These are phyloP conservation scores for Amaranthus tricolor DNA, from an alignment of 179 eudicot genomes.

Conservation along the genomic window DNA sequence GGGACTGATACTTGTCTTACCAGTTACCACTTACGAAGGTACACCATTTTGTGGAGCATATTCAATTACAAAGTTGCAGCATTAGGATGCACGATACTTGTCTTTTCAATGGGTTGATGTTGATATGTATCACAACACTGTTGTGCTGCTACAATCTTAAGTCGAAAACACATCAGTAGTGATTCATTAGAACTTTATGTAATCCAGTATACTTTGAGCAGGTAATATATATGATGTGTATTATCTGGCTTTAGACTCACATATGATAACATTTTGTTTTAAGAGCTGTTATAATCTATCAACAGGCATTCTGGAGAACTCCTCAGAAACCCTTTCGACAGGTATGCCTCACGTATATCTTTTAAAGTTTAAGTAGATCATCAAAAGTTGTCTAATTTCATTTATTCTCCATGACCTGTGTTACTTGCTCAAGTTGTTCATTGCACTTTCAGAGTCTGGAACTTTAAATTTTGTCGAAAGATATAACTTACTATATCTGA, in stretches of 20 bases:
- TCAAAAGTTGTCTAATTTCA: neutral
- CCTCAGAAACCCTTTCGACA: constrained; percentile 96
- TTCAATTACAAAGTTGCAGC: neutral
- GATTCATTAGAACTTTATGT: no score
- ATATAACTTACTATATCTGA: no score
- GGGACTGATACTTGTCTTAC: no score
- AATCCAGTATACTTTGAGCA: constrained; percentile 92
- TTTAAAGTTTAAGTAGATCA: neutral
- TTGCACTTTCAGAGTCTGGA: neutral
- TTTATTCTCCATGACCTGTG: neutral
- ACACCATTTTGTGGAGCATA: neutral
- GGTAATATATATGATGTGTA: constrained; percentile 31
- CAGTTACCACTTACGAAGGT: no score
- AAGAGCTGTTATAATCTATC: constrained; percentile 17
- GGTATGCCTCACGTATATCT: constrained; percentile 38
- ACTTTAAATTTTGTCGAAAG: neutral
- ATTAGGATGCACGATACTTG: neutral
- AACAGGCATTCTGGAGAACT: constrained; percentile 97
- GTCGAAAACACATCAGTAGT: neutral
- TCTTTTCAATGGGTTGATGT: neutral
- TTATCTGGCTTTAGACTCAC: constrained; percentile 8
- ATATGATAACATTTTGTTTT: neutral
- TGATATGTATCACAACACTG: neutral
- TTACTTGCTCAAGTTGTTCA: neutral
- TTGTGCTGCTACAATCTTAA: neutral